phyloP scores from a whole-genome alignment of 257 asterid species.

The Solanum medicagineum region DNA sequence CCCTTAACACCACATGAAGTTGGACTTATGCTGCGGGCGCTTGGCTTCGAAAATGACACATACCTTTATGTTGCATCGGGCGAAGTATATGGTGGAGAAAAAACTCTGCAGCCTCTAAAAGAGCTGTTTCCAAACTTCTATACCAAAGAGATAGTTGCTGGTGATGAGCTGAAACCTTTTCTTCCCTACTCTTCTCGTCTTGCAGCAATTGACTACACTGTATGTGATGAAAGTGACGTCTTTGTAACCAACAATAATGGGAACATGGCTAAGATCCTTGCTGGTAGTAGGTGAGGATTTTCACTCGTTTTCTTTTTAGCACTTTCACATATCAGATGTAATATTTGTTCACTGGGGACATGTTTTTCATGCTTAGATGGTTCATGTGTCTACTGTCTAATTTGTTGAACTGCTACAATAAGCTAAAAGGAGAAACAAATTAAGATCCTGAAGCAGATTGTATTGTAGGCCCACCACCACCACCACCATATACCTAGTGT shows the following conservation, averaged over 20 bases:
- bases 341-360: background rate
- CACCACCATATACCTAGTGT: background rate
- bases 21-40: slow-evolving; percentile 90
- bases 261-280: slow-evolving; percentile 97
- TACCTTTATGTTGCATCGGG: slow-evolving; percentile 93
- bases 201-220: slow-evolving; percentile 92
- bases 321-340: background rate
- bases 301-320: background rate
- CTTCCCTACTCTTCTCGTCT: slow-evolving; percentile 89
- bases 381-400: background rate
- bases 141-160: slow-evolving; percentile 82
- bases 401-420: background rate
- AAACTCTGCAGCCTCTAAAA: slow-evolving; percentile 80
- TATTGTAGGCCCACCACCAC: background rate
- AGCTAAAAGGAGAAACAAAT: background rate
- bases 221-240: slow-evolving; percentile 94
- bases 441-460: background rate
- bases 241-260: slow-evolving; percentile 96
- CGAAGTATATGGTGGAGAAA: slow-evolving; percentile 97
- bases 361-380: background rate
- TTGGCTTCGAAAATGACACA: slow-evolving; percentile 77
- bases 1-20: slow-evolving; percentile 98
- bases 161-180: slow-evolving; percentile 65
- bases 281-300: slow-evolving; percentile 75
- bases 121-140: slow-evolving; percentile 93